Conservation (phyloP, 441 rosid species). For the Viola pubescens region DNA sequence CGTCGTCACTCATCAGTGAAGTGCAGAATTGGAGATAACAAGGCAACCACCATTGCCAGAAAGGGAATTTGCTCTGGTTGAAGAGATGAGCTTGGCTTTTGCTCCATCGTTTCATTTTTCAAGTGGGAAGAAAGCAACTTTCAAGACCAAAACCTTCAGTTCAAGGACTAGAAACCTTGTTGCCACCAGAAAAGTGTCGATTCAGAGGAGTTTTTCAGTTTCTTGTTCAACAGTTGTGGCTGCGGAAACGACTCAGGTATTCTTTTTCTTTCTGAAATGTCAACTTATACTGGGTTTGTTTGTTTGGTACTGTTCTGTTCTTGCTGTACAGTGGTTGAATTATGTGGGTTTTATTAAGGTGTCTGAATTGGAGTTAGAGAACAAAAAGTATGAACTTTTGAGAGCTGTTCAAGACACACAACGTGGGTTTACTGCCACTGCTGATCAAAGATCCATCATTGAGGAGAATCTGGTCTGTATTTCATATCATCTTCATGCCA, state of each 20-base stretch:
- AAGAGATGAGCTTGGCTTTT: slow-evolving; percentile 49
- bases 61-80: not conserved
- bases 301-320: not conserved
- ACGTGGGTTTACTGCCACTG: slow-evolving; percentile 52
- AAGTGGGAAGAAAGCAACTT: slow-evolving; percentile 20
- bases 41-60: no score
- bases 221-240: slow-evolving; percentile 38
- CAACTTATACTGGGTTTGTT: not conserved
- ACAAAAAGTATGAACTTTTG: slow-evolving; percentile 56
- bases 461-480: slow-evolving; percentile 75
- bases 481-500: slow-evolving; percentile 1
- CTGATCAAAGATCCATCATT: slow-evolving; percentile 66
- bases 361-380: slow-evolving; percentile 53
- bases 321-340: not conserved
- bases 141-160: slow-evolving; percentile 11
- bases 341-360: slow-evolving; percentile 31
- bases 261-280: not conserved
- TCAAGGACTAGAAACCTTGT: slow-evolving; percentile 20
- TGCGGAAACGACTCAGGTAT: slow-evolving; percentile 38
- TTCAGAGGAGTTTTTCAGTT: slow-evolving; percentile 24
- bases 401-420: slow-evolving; percentile 65
- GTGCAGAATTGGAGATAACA: no score
- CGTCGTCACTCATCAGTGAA: no score
- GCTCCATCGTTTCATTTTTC: slow-evolving; percentile 30
- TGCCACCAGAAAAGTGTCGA: slow-evolving; percentile 15